Evolutionary conservation across 148 eudicot genomes (phyloP).

Genomic region (Diospyros kaki): DNA sequence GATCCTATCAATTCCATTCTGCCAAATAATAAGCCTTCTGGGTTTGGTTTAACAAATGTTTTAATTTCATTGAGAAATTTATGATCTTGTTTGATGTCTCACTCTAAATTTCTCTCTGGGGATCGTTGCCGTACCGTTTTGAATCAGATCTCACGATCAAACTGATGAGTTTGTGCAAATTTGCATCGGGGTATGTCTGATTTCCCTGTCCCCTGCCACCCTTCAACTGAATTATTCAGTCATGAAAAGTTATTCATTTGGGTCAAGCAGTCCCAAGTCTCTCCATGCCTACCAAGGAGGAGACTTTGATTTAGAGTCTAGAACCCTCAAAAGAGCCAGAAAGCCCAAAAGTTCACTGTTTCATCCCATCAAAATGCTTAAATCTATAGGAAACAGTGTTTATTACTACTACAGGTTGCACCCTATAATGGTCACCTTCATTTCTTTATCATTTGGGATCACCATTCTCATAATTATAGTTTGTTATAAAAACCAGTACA

Average conservation of each 20-base stretch:
- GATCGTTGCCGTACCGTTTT: not conserved
- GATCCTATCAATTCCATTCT: no score
- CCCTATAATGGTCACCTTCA: conserved; percentile 47
- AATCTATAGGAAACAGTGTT: conserved; percentile 37
- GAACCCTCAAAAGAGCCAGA: conserved; percentile 44
- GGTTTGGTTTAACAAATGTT: no score
- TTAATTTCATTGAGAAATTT: not conserved
- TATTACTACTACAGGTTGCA: conserved; percentile 55
- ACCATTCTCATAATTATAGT: conserved; percentile 40
- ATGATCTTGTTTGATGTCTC: not conserved
- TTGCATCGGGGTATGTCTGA: conserved; percentile 14
- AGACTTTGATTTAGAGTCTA: conserved; percentile 85
- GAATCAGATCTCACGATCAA: not conserved
- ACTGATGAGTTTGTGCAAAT: not conserved
- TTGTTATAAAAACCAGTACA: conserved; percentile 32
- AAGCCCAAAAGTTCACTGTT: conserved; percentile 37
- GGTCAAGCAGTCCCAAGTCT: conserved; percentile 56
- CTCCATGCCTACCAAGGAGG: conserved; percentile 69
- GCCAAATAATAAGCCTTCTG: no score
- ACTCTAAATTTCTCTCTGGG: not conserved
- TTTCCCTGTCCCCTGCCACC: not conserved
- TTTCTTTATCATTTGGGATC: conserved; percentile 52
- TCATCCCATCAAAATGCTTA: conserved; percentile 51
- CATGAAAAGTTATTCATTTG: conserved; percentile 64
- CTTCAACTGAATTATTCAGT: conserved; percentile 21